These are phyloP conservation scores for Harrya chromipes DNA, from an alignment of 768 basidiomycete species.

Conservation along the genomic window DNA sequence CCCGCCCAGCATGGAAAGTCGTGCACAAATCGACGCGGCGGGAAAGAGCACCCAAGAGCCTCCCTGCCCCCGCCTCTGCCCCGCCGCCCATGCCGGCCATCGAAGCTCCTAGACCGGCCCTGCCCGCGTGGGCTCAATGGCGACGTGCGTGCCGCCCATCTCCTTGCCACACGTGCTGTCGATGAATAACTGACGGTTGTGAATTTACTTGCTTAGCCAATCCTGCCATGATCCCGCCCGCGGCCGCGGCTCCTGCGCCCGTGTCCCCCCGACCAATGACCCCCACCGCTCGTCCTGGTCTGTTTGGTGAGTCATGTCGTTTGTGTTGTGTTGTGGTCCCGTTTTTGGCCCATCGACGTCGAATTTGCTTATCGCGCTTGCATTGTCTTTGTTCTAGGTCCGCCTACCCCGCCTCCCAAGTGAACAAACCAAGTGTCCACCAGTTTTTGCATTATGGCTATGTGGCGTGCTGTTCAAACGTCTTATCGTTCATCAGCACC, in stretches of 20 bases:
- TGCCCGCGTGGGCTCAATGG: conserved; percentile 87
- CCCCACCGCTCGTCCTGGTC: conserved; percentile 54
- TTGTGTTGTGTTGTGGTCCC: background rate
- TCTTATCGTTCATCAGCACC: no score
- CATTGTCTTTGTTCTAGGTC: no score
- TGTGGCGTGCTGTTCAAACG: background rate
- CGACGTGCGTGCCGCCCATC: conserved; percentile 47
- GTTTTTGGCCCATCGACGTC: no score
- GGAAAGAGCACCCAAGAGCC: conserved; percentile 43
- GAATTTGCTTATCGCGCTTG: no score
- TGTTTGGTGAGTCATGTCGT: conserved; percentile 55
- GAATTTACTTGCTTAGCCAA: conserved; percentile 46
- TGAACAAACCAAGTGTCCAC: background rate
- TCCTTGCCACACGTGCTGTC: background rate
- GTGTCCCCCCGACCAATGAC: conserved; percentile 34
- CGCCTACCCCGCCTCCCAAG: conserved; percentile 6
- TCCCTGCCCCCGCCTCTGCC: conserved; percentile 33
- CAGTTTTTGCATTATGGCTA: no score
- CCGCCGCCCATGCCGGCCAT: conserved; percentile 35
- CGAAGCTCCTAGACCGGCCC: conserved; percentile 46
- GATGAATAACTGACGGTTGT: background rate
- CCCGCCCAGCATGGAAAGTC: conserved; percentile 71
- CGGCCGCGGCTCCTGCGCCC: conserved; percentile 37
- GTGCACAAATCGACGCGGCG: conserved; percentile 64
- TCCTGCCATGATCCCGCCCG: conserved; percentile 58